Conservation (phyloP, 345 rosid species). For the Salix koriyanagi region DNA sequence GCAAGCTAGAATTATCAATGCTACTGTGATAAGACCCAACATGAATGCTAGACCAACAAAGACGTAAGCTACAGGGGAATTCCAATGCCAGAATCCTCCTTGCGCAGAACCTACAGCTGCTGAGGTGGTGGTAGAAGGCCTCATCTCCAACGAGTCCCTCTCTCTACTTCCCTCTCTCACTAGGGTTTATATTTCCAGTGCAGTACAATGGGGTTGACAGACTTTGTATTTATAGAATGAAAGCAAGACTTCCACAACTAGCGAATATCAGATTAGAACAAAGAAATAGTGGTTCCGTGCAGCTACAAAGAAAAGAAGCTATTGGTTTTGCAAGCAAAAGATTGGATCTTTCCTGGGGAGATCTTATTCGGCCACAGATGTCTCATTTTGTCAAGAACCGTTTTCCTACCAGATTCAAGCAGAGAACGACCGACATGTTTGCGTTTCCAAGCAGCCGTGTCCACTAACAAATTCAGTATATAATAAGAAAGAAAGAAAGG, state of each 20-base stretch:
- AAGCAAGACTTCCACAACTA: neutral
- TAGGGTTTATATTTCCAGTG: neutral
- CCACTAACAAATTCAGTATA: neutral
- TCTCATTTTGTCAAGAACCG: neutral
- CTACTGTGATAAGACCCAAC: conserved; percentile 16
- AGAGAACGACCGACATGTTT: neutral
- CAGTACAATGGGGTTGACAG: neutral
- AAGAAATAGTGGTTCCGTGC: neutral
- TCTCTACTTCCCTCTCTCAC: neutral
- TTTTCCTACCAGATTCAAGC: neutral
- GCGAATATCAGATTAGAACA: neutral
- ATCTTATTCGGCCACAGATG: neutral
- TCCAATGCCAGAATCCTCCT: conserved; percentile 13
- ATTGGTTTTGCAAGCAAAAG: neutral
- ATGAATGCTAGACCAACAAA: conserved; percentile 19
- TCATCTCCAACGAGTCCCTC: neutral
- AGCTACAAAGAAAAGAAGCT: neutral
- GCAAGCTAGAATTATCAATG: conserved; percentile 30
- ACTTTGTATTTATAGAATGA: neutral
- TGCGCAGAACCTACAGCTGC: neutral
- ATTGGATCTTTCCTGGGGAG: neutral
- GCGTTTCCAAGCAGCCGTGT: conserved; percentile 5
- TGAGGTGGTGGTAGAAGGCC: conserved; percentile 3
- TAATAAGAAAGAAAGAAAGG: neutral
- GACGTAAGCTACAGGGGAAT: conserved; percentile 28